phyloP scores from a whole-genome alignment of 148 eudicot species.

The Rhododendron simsii region DNA sequence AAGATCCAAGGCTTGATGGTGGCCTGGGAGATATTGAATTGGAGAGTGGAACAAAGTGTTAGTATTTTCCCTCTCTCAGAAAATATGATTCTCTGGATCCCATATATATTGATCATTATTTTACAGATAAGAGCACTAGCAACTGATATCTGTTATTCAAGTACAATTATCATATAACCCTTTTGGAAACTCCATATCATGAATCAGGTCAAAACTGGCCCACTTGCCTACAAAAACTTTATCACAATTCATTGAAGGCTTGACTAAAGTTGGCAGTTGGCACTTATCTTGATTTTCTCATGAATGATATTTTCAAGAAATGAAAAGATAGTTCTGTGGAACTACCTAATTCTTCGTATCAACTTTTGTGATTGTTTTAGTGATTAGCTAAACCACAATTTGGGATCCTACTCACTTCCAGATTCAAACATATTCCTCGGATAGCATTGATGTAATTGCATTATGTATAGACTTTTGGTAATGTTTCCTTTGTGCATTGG shows the following conservation, averaged over 20 bases:
- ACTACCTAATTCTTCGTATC: not conserved
- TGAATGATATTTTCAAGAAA: not conserved
- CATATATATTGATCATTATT: not conserved
- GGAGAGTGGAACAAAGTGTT: not conserved
- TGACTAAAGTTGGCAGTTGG: not conserved
- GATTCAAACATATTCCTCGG: not conserved
- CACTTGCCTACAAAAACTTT: not conserved
- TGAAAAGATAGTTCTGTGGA: not conserved
- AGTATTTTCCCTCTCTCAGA: not conserved
- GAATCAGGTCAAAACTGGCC: not conserved
- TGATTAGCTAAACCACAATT: not conserved
- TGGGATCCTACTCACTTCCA: not conserved
- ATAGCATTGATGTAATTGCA: not conserved
- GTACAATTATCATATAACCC: not conserved
- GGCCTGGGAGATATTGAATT: not conserved
- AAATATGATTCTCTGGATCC: not conserved
- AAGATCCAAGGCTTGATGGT: not conserved
- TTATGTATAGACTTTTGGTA: not conserved
- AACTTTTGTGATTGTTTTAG: not conserved
- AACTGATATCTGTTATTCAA: not conserved
- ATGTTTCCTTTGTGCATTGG: not conserved
- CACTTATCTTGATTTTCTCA: not conserved
- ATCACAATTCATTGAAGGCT: not conserved
- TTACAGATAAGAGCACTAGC: not conserved
- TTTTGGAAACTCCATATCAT: not conserved